A percentile compares a stretch with the other conserved stretches of the same genome.
These are phyloP conservation scores for Pseudocercospora cruenta DNA, from an alignment of 2,329 filamentous ascomycete genomes.

Conservation along the genomic window DNA sequence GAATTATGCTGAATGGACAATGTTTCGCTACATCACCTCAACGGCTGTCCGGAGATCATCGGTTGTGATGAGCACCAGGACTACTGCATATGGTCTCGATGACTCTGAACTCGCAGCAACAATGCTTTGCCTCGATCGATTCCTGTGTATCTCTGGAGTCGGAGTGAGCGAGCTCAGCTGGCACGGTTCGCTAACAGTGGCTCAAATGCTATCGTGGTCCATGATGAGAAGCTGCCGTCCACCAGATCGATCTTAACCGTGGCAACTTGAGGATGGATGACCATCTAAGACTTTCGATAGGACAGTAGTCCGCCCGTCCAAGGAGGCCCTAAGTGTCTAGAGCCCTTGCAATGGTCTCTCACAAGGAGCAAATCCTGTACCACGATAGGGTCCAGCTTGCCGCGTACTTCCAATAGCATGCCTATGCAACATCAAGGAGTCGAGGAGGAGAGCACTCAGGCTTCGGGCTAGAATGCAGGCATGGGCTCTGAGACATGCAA, in stretches of 20 bases:
- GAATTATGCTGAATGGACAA: slow-evolving; percentile 1
- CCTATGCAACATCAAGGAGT: neutral
- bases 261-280: neutral
- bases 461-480: neutral
- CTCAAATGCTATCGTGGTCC: neutral
- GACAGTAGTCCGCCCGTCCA: neutral
- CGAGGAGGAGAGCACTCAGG: neutral
- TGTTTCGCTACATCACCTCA: neutral
- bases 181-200: neutral
- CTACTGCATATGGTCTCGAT: neutral
- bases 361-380: neutral
- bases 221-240: neutral
- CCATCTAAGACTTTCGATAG: neutral
- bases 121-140: neutral
- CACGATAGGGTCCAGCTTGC: neutral
- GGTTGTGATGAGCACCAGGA: slow-evolving; percentile 7
- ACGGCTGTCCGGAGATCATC: slow-evolving; percentile 7
- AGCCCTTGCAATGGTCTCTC: neutral
- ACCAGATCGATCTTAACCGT: neutral
- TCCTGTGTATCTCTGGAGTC: neutral
- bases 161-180: slow-evolving; percentile 6
- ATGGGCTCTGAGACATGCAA: neutral
- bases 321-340: neutral
- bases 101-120: neutral
- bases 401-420: neutral